Conservation (phyloP, 768 basidiomycete species). For the Lactarius pseudohatsudake region DNA sequence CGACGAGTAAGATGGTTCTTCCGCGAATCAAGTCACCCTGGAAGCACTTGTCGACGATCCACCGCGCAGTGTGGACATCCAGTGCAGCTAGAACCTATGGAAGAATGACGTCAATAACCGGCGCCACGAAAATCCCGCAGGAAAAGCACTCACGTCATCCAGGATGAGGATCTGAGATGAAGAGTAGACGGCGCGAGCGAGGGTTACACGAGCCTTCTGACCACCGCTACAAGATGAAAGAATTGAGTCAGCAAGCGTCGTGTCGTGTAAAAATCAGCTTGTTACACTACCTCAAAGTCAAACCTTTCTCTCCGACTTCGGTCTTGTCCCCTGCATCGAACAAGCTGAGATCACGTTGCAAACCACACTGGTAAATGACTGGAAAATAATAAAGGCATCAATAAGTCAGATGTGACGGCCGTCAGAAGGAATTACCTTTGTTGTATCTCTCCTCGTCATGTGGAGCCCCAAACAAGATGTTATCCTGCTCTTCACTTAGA, state of each 20-base stretch:
- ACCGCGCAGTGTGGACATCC: constrained; percentile 53
- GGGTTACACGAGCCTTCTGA: constrained; percentile 57
- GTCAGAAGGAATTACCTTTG: constrained; percentile 33
- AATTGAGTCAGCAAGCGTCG: background rate
- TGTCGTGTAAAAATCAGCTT: background rate
- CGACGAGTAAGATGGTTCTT: constrained; percentile 53
- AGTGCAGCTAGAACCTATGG: constrained; percentile 47
- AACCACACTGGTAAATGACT: constrained; percentile 30
- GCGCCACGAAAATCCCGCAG: background rate
- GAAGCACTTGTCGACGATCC: constrained; percentile 52
- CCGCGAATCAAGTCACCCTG: constrained; percentile 46
- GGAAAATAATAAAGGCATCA: background rate
- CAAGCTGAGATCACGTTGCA: constrained; percentile 44
- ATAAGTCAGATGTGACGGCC: background rate
- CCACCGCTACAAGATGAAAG: constrained; percentile 41
- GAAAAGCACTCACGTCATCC: constrained; percentile 55
- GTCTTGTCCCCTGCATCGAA: constrained; percentile 52
- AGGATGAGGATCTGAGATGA: constrained; percentile 60
- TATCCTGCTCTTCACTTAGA: too few relatives aligned
- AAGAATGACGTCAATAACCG: background rate
- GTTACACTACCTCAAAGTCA: constrained; percentile 39
- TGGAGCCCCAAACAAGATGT: constrained; percentile 43
- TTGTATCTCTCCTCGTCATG: constrained; percentile 48
- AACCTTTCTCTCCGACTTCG: constrained; percentile 59
- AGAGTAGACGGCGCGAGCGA: constrained; percentile 61